Conservation (phyloP, 805 yeast species). For the Citeromyces nyonsensis region DNA sequence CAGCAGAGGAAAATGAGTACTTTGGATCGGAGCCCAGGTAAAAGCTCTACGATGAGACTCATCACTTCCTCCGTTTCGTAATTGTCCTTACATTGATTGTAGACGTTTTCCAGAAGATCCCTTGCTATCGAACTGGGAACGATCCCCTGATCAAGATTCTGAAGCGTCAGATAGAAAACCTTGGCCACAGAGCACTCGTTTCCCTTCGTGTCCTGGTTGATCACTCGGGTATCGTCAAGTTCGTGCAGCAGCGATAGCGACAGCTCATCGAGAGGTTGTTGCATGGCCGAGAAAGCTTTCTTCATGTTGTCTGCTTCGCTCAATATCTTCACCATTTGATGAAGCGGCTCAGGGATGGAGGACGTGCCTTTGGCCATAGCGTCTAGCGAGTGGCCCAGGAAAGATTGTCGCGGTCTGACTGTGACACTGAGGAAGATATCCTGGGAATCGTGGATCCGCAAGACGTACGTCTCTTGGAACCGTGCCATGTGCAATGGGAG, state of each 20-base stretch:
- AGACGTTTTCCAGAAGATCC: constrained; percentile 4
- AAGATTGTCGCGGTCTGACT: constrained; percentile 9
- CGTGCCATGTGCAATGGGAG: constrained; percentile 11
- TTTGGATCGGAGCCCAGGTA: constrained; percentile 24
- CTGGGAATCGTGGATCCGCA: constrained; percentile 12
- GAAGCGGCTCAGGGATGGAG: constrained; percentile 14
- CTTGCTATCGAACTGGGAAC: constrained; percentile 15
- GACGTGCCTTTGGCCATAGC: constrained; percentile 5
- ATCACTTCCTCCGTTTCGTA: constrained; percentile 7
- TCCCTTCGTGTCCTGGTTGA: too few relatives aligned
- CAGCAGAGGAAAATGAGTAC: constrained; percentile 21
- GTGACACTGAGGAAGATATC: constrained; percentile 15
- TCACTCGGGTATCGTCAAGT: too few relatives aligned
- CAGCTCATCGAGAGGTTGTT: too few relatives aligned
- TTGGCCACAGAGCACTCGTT: constrained; percentile 9
- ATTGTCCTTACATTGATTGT: constrained; percentile 5
- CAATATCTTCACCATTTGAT: constrained; percentile 8
- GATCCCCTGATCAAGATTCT: constrained; percentile 22
- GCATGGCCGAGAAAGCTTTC: too few relatives aligned
- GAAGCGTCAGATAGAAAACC: constrained; percentile 13
- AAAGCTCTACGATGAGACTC: constrained; percentile 18
- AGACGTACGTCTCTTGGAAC: constrained; percentile 9
- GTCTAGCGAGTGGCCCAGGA: constrained; percentile 16
- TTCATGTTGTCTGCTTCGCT: too few relatives aligned
- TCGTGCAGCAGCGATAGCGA: too few relatives aligned